These are phyloP conservation scores for Exophiala viscosa DNA, from an alignment of 2,329 filamentous ascomycete genomes.

Conservation along the genomic window DNA sequence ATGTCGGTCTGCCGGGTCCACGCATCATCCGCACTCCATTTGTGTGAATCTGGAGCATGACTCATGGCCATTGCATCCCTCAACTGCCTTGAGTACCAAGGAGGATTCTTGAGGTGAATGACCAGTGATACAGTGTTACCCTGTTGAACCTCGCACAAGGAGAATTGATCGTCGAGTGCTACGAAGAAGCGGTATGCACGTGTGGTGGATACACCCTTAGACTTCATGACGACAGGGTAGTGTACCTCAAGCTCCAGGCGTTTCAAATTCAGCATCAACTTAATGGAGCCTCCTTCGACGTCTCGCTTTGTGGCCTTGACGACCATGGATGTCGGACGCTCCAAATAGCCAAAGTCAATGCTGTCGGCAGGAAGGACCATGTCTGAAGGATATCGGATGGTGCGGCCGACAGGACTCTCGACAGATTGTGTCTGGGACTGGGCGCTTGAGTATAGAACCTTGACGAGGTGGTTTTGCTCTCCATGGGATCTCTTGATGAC, in stretches of 20 bases:
- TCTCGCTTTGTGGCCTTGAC: slow-evolving; percentile 14
- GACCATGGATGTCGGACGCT: slow-evolving; percentile 18
- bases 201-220: slow-evolving; percentile 10
- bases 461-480: slow-evolving; percentile 5
- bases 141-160: slow-evolving; percentile 11
- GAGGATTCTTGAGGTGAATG: slow-evolving; percentile 24
- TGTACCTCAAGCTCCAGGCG: slow-evolving; percentile 40
- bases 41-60: slow-evolving; percentile 39
- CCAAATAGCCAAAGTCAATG: slow-evolving; percentile 26
- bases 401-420: slow-evolving; percentile 18
- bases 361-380: slow-evolving; percentile 14
- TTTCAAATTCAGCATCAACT: slow-evolving; percentile 41
- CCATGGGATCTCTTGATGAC: slow-evolving; percentile 1
- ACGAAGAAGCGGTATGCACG: slow-evolving; percentile 27
- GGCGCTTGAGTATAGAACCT: slow-evolving; percentile 4
- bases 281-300: slow-evolving; percentile 29
- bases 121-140: slow-evolving; percentile 13
- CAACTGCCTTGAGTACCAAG: slow-evolving; percentile 26
- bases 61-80: slow-evolving; percentile 32
- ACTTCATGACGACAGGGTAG: slow-evolving; percentile 35
- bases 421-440: slow-evolving; percentile 1
- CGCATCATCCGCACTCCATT: slow-evolving; percentile 55
- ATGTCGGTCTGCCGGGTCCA: slow-evolving; percentile 66
- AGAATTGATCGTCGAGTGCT: slow-evolving; percentile 26
- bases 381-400: slow-evolving; percentile 21